A percentile compares a stretch with the other conserved stretches of the same genome.
Conservation (phyloP, 345 rosid genomes). For the Orychophragmus violaceus region DNA sequence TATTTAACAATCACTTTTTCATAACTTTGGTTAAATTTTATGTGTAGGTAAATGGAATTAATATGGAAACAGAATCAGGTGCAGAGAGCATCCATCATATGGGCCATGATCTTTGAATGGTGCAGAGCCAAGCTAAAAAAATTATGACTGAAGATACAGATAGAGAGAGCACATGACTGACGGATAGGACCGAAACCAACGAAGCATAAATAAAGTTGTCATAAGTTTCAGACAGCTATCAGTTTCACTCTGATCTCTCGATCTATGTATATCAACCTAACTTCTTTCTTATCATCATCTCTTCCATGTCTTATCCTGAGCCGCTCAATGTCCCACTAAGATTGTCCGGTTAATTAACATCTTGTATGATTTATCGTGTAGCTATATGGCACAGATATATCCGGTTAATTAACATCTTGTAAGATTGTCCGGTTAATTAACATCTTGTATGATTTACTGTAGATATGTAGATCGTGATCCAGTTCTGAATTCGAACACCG, state of each 20-base stretch:
- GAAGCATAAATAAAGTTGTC: constrained; percentile 2
- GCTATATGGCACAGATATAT: neutral
- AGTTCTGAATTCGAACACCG: neutral
- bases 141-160: neutral
- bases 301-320: constrained; percentile 8
- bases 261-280: constrained; percentile 3
- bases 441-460: neutral
- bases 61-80: constrained; percentile 12
- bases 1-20: neutral
- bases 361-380: neutral
- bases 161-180: constrained; percentile 16
- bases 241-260: constrained; percentile 7
- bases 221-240: constrained; percentile 16
- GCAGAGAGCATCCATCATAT: constrained; percentile 18
- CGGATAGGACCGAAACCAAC: constrained; percentile 14
- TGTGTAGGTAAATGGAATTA: neutral
- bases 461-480: neutral
- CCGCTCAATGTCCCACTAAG: neutral
- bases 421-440: no score
- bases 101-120: constrained; percentile 29
- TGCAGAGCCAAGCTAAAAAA: constrained; percentile 15
- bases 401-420: no score
- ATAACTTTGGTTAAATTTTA: neutral
- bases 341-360: neutral
- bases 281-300: neutral